phyloP scores from a whole-genome alignment of 2,329 filamentous ascomycete species.

The Ophiostoma sp. region DNA sequence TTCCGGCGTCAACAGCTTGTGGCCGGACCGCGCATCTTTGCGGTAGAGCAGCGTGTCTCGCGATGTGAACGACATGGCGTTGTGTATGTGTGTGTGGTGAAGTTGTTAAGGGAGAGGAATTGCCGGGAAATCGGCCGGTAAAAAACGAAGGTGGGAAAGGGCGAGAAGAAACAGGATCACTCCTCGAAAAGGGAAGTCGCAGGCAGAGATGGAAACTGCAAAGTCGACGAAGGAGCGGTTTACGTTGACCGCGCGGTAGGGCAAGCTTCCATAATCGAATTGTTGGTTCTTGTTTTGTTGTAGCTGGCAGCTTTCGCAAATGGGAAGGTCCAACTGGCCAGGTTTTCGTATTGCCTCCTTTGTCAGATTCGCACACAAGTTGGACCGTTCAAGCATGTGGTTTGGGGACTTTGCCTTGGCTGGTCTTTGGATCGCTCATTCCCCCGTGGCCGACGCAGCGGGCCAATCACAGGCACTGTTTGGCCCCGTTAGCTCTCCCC shows the following conservation, averaged over 20 bases:
- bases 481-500: not conserved
- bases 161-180: not conserved
- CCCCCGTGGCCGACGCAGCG: constrained; percentile 1
- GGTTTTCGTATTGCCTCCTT: constrained; percentile 11
- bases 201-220: not conserved
- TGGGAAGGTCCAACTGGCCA: constrained; percentile 20
- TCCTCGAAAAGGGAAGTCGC: not conserved
- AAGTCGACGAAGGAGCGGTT: constrained; percentile 20
- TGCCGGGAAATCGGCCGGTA: not conserved
- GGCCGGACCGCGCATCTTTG: constrained; percentile 46
- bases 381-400: constrained; percentile 19
- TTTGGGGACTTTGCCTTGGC: not conserved
- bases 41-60: constrained; percentile 47
- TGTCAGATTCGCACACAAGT: not conserved
- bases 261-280: constrained; percentile 18
- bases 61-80: constrained; percentile 40
- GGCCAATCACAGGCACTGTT: constrained; percentile 7
- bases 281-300: not conserved
- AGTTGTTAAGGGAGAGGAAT: not conserved
- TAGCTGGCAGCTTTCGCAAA: constrained; percentile 5
- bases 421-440: not conserved
- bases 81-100: not conserved
- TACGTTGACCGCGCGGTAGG: constrained; percentile 20
- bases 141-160: not conserved
- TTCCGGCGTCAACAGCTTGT: constrained; percentile 44